A percentile compares a stretch with the other conserved stretches of the same genome.
Evolutionary conservation across 768 basidiomycete genomes (phyloP).

Genomic region (Filobasidium wieringae): DNA sequence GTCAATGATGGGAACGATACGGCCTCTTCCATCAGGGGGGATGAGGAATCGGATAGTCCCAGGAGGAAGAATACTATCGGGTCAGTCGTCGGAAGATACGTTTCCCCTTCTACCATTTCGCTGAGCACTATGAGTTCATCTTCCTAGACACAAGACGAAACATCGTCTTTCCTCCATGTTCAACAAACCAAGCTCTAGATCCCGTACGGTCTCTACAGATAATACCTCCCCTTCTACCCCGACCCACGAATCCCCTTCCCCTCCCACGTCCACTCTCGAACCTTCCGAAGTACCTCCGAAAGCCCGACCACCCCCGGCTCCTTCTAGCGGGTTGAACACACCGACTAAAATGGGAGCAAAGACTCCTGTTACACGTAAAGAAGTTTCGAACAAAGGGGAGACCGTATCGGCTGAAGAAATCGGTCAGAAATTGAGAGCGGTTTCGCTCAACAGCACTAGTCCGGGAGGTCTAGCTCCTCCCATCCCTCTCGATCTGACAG

Average conservation of each 20-base stretch:
- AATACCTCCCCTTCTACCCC: too few relatives aligned
- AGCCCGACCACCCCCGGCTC: neutral
- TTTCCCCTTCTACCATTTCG: too few relatives aligned
- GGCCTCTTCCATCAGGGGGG: too few relatives aligned
- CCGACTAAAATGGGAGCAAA: neutral
- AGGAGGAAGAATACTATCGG: too few relatives aligned
- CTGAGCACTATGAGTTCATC: too few relatives aligned
- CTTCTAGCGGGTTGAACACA: neutral
- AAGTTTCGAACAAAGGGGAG: neutral
- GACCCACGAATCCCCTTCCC: too few relatives aligned
- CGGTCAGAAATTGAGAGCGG: neutral
- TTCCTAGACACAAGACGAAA: neutral
- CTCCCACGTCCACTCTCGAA: too few relatives aligned
- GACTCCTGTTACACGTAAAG: neutral
- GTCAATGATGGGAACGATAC: neutral
- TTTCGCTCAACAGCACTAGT: neutral
- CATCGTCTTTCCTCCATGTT: neutral
- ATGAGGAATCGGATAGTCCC: neutral
- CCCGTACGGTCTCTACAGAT: too few relatives aligned
- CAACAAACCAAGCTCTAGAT: neutral
- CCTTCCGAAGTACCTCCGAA: neutral
- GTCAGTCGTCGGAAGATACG: too few relatives aligned
- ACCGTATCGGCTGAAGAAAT: neutral
- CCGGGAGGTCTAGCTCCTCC: too few relatives aligned
- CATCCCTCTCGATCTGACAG: too few relatives aligned